Percentiles rank a stretch among this genome's conserved stretches.
Evolutionary conservation across 2,329 filamentous ascomycete genomes (phyloP).

Genomic region (Trichophyton benhamiae): DNA sequence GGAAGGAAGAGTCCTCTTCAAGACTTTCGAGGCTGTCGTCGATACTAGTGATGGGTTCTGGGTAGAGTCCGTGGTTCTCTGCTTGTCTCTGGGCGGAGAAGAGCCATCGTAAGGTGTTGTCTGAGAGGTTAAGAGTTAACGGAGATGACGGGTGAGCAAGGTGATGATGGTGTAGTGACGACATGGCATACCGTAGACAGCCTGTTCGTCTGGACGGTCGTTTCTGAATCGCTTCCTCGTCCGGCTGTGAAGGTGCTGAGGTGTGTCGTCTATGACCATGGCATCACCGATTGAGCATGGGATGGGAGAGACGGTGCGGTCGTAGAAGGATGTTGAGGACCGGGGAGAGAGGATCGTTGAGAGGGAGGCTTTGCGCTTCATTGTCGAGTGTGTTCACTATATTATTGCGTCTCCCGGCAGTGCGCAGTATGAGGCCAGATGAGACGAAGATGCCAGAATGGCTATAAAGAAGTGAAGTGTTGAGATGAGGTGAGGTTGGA

Average conservation of each 20-base stretch:
- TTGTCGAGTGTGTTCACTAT: constrained; percentile 28
- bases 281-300: constrained; percentile 16
- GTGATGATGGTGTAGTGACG: background rate
- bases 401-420: background rate
- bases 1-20: constrained; percentile 2
- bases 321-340: constrained; percentile 24
- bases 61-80: constrained; percentile 11
- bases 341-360: constrained; percentile 34
- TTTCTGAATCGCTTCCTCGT: constrained; percentile 49
- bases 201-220: constrained; percentile 44
- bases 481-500: background rate
- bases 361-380: constrained; percentile 49
- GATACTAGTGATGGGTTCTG: constrained; percentile 11
- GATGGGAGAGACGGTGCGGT: constrained; percentile 14
- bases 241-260: constrained; percentile 40
- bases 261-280: constrained; percentile 23
- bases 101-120: constrained; percentile 32
- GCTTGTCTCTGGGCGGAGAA: constrained; percentile 28
- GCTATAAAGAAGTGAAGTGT: background rate
- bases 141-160: background rate
- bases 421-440: background rate
- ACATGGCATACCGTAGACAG: constrained; percentile 41
- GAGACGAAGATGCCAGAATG: background rate
- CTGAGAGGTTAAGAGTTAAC: constrained; percentile 19
- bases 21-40: background rate